These are phyloP conservation scores for Penicillium lividum DNA, from an alignment of 495 filamentous ascomycete genomes.

Conservation along the genomic window DNA sequence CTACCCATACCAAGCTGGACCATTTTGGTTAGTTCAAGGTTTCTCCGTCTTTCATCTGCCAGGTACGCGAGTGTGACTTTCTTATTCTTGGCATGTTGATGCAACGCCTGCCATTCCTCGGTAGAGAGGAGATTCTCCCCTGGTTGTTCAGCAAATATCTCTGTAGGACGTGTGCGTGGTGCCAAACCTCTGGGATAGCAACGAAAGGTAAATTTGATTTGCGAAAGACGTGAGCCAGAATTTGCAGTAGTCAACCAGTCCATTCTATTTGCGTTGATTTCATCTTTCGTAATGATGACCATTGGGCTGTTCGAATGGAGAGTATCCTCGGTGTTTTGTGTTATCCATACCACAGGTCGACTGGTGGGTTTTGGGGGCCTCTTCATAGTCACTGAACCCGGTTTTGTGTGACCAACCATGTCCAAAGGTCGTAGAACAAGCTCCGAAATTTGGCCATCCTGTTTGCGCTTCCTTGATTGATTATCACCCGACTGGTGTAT, in stretches of 20 bases:
- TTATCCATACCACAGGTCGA: background rate
- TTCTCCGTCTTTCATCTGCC: constrained; percentile 3
- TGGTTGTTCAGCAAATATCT: constrained; percentile 12
- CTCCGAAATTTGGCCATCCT: background rate
- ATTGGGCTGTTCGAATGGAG: background rate
- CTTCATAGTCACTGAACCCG: background rate
- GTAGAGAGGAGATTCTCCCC: constrained; percentile 7
- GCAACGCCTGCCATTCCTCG: constrained; percentile 1
- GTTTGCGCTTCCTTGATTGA: constrained; percentile 8
- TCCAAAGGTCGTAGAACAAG: constrained; percentile 6
- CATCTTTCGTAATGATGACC: background rate
- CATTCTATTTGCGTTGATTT: background rate
- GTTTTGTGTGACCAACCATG: background rate
- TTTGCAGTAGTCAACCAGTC: background rate
- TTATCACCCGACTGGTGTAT: background rate
- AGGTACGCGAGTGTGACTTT: constrained; percentile 5
- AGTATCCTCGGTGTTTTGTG: background rate
- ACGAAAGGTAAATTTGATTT: constrained; percentile 6
- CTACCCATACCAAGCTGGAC: too few species aligned
- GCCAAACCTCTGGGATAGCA: constrained; percentile 11
- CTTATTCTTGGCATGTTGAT: background rate
- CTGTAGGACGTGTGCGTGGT: constrained; percentile 10
- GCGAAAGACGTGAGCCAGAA: background rate
- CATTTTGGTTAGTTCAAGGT: background rate
- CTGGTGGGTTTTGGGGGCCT: background rate